Evolutionary conservation across 139 green algal species (phyloP).

Genomic region (Coelastrella sp.): DNA sequence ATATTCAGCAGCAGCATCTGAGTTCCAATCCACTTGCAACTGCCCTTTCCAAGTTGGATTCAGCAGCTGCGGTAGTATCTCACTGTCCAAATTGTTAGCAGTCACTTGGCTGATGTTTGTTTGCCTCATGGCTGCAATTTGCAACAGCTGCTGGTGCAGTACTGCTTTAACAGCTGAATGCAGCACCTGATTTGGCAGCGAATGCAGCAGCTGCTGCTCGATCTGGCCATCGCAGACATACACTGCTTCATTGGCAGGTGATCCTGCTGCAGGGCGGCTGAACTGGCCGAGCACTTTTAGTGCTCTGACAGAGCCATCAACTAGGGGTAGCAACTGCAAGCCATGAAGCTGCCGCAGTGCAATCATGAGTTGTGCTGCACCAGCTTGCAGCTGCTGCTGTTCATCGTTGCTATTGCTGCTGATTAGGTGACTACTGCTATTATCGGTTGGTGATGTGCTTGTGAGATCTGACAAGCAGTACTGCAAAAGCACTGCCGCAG

Average conservation of each 20-base stretch:
- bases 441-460: not conserved
- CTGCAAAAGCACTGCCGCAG: slow-evolving; percentile 59
- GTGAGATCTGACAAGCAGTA: slow-evolving; percentile 74
- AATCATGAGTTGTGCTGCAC: not conserved
- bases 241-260: not conserved
- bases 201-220: slow-evolving; percentile 56
- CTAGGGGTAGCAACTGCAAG: slow-evolving; percentile 72
- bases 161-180: not conserved
- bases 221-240: not conserved
- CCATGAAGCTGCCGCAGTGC: slow-evolving; percentile 62
- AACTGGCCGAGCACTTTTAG: not conserved
- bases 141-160: slow-evolving; percentile 15
- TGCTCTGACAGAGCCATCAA: slow-evolving; percentile 42
- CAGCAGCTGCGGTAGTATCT: slow-evolving; percentile 68
- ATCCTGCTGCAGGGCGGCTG: not conserved
- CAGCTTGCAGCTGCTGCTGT: slow-evolving; percentile 7
- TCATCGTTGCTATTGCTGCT: slow-evolving; percentile 13
- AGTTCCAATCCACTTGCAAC: slow-evolving; percentile 35
- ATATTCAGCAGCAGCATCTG: not conserved
- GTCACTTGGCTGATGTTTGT: not conserved
- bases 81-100: slow-evolving; percentile 45
- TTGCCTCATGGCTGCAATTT: slow-evolving; percentile 6
- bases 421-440: not conserved
- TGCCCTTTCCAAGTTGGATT: slow-evolving; percentile 59
- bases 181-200: slow-evolving; percentile 29